Conservation (phyloP, 2,329 filamentous ascomycete species). For the Pseudovirgaria hyperparasitica region DNA sequence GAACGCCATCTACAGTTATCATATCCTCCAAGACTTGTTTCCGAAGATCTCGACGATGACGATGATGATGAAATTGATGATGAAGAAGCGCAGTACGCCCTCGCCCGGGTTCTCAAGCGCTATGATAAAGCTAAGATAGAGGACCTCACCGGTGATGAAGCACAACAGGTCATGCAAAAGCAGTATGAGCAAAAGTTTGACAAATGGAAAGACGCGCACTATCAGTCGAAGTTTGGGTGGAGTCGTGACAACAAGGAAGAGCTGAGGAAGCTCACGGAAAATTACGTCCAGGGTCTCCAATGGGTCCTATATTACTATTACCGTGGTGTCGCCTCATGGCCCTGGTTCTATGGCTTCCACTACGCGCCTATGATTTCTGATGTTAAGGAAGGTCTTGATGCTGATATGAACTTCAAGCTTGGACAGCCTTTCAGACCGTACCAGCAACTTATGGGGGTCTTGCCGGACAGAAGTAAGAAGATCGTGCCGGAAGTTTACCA, state of each 20-base stretch:
- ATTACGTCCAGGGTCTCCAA: constrained; percentile 93
- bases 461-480: constrained; percentile 93
- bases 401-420: constrained; percentile 82
- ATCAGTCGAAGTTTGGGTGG: constrained; percentile 85
- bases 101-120: constrained; percentile 72
- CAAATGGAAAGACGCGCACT: constrained; percentile 92
- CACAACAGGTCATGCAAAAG: constrained; percentile 63
- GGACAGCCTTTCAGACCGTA: constrained; percentile 92
- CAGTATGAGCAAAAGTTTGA: constrained; percentile 85
- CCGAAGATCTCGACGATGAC: constrained; percentile 39
- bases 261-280: constrained; percentile 72
- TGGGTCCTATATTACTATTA: constrained; percentile 99
- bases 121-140: constrained; percentile 85
- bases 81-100: constrained; percentile 71
- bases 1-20: constrained; percentile 53
- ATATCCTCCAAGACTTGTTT: constrained; percentile 39
- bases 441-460: constrained; percentile 94
- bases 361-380: constrained; percentile 97
- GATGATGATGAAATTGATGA: constrained; percentile 58
- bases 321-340: constrained; percentile 91
- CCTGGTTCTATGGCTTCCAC: constrained; percentile 95
- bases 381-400: constrained; percentile 74
- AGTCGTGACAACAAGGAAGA: constrained; percentile 67
- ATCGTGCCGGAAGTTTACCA: constrained; percentile 85
- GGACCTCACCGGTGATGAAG: constrained; percentile 67